phyloP scores from a whole-genome alignment of 495 filamentous ascomycete genomes.

The Tetracladium setigerum region DNA sequence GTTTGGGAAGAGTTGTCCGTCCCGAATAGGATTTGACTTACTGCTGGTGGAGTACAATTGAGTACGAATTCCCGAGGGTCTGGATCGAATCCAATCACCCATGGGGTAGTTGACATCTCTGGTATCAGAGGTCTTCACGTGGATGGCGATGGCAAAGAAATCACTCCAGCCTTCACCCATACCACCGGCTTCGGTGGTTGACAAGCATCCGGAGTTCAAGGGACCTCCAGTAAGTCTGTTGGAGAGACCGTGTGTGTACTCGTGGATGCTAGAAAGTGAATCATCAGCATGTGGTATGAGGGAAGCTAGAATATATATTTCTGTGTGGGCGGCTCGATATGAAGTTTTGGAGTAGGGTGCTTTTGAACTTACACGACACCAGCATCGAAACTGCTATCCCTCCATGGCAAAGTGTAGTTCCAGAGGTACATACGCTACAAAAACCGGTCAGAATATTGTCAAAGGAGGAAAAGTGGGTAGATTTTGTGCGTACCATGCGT shows the following conservation, averaged over 20 bases:
- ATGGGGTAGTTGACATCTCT: slow-evolving; percentile 36
- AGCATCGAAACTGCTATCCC: slow-evolving; percentile 39
- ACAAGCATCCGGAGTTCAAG: slow-evolving; percentile 37
- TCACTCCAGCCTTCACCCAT: slow-evolving; percentile 52
- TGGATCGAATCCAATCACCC: slow-evolving; percentile 36
- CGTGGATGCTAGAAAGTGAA: too few relatives aligned
- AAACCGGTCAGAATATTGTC: too few relatives aligned
- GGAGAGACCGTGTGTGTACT: slow-evolving; percentile 34
- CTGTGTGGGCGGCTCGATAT: slow-evolving; percentile 40
- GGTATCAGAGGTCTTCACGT: slow-evolving; percentile 40
- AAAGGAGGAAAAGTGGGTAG: too few relatives aligned
- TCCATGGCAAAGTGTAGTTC: slow-evolving; percentile 29
- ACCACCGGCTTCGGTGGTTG: slow-evolving; percentile 35
- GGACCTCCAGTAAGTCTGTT: slow-evolving; percentile 49
- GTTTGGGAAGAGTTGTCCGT: too few relatives aligned
- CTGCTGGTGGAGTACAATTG: slow-evolving; percentile 43
- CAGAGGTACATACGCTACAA: slow-evolving; percentile 45
- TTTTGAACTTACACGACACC: too few relatives aligned
- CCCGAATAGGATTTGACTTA: slow-evolving; percentile 35
- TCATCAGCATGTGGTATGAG: too few relatives aligned
- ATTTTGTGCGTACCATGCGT: too few relatives aligned
- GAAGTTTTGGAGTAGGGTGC: too few relatives aligned
- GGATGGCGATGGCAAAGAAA: slow-evolving; percentile 43
- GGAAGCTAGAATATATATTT: too few relatives aligned
- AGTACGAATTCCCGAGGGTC: slow-evolving; percentile 34